Evolutionary conservation across 768 basidiomycete genomes (phyloP).

Genomic region (Lepiota venenata): DNA sequence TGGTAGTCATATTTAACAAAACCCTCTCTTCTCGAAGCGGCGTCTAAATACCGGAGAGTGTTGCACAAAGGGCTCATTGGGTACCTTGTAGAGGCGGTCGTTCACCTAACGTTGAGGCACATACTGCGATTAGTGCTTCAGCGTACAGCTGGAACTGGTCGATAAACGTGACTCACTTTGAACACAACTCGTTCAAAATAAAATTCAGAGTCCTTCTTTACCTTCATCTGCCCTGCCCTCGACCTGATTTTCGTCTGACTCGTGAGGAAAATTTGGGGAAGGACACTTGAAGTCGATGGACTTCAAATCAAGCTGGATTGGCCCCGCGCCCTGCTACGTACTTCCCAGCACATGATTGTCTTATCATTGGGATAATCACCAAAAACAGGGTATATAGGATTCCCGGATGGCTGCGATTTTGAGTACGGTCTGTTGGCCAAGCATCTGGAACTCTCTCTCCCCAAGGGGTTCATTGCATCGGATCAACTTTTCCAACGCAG

Average conservation of each 20-base stretch:
- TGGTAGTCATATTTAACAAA: conserved; percentile 1
- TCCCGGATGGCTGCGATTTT: conserved; percentile 7
- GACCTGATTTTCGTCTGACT: background rate
- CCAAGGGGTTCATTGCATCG: conserved; percentile 2
- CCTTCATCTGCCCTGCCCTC: background rate
- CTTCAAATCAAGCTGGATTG: background rate
- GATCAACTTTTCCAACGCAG: conserved; percentile 2
- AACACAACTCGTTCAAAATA: conserved; percentile 9
- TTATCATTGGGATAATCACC: no score
- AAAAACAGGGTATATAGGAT: background rate
- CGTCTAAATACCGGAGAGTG: conserved; percentile 5
- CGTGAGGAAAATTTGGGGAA: background rate
- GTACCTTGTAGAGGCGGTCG: background rate
- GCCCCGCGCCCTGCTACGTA: background rate
- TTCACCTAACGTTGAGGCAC: background rate
- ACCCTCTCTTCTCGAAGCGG: background rate
- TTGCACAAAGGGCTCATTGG: conserved; percentile 1
- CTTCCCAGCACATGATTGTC: conserved; percentile 1
- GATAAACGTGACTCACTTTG: background rate
- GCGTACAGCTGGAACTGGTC: background rate
- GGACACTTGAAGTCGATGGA: background rate
- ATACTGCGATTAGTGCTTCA: background rate
- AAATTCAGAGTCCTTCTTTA: background rate
- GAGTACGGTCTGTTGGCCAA: background rate
- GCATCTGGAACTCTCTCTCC: background rate